phyloP scores from a whole-genome alignment of 192 early-diverging fungal genomes.

The Chytriomyces hyalinus region DNA sequence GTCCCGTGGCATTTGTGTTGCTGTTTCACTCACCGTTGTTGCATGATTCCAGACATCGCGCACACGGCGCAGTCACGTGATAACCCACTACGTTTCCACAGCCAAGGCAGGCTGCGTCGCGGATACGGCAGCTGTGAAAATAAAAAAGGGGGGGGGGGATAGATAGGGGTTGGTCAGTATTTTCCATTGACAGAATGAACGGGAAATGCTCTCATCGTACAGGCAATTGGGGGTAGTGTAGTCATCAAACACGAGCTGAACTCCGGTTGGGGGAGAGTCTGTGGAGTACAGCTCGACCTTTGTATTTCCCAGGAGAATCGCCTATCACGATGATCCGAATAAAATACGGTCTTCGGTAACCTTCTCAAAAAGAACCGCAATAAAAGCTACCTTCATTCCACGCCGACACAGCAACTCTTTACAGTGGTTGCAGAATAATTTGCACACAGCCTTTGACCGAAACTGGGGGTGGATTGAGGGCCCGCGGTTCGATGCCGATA shows the following conservation, averaged over 20 bases:
- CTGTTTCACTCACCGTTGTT: conserved; percentile 53
- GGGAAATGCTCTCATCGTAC: conserved; percentile 5
- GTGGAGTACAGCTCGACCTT: conserved; percentile 63
- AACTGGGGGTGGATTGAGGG: conserved; percentile 61
- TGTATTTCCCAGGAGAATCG: conserved; percentile 63
- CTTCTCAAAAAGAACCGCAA: background rate
- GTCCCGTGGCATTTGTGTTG: background rate
- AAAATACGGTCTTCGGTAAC: too few relatives aligned
- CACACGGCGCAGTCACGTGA: conserved; percentile 65
- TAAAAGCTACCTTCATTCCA: conserved; percentile 53
- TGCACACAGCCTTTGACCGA: conserved; percentile 58
- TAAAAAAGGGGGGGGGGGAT: too few relatives aligned
- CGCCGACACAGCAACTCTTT: conserved; percentile 49
- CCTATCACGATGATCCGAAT: conserved; percentile 11
- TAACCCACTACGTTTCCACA: conserved; percentile 68
- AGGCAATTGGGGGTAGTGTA: conserved; percentile 60
- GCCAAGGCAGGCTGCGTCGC: conserved; percentile 60
- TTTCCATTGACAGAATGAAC: background rate
- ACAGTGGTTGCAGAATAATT: conserved; percentile 57
- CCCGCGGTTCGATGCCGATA: background rate
- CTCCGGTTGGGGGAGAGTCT: conserved; percentile 56
- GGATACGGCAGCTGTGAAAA: conserved; percentile 49
- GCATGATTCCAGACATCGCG: conserved; percentile 59
- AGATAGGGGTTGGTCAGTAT: too few relatives aligned
- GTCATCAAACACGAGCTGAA: conserved; percentile 55